A percentile compares a stretch with the other conserved stretches of the same genome.
phyloP scores from a whole-genome alignment of 768 basidiomycete genomes.

The Trametes villosa region DNA sequence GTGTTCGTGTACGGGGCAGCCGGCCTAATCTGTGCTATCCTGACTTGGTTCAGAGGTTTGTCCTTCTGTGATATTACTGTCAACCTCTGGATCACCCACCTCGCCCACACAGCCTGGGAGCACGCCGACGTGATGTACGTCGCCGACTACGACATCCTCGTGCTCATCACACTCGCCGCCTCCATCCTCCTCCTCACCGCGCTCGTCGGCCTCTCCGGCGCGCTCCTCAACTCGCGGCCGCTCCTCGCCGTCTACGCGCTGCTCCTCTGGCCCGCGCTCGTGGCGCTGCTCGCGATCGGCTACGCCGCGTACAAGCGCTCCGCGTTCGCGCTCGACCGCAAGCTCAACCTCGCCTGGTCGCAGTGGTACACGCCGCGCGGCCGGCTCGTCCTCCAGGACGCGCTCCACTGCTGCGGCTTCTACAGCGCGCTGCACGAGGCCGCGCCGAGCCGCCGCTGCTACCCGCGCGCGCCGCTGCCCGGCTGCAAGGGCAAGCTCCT shows the following conservation, averaged over 20 bases:
- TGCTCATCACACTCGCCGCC: slow-evolving; percentile 61
- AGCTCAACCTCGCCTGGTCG: slow-evolving; percentile 71
- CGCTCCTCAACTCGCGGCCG: slow-evolving; percentile 68
- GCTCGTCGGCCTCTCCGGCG: slow-evolving; percentile 61
- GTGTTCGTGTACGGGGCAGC: slow-evolving; percentile 59
- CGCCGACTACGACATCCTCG: slow-evolving; percentile 58
- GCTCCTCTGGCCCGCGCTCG: slow-evolving; percentile 66
- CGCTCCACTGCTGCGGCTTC: slow-evolving; percentile 69
- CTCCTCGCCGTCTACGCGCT: slow-evolving; percentile 69
- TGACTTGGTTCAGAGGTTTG: slow-evolving; percentile 65
- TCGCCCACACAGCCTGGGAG: slow-evolving; percentile 46
- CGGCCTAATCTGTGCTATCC: slow-evolving; percentile 53
- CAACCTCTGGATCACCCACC: background rate
- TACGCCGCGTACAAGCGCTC: slow-evolving; percentile 67
- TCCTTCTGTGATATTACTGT: background rate
- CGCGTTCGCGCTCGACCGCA: slow-evolving; percentile 63
- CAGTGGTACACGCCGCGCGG: slow-evolving; percentile 59
- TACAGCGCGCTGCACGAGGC: slow-evolving; percentile 64
- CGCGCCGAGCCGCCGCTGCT: slow-evolving; percentile 60
- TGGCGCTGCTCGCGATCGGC: slow-evolving; percentile 61
- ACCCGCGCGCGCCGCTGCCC: slow-evolving; percentile 61
- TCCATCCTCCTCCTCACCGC: slow-evolving; percentile 60
- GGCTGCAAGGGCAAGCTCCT: slow-evolving; percentile 69
- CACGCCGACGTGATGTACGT: slow-evolving; percentile 66
- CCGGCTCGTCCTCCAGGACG: slow-evolving; percentile 61